These are phyloP conservation scores for Botrytis hyacinthi DNA, from an alignment of 2,329 filamentous ascomycete genomes.

Conservation along the genomic window DNA sequence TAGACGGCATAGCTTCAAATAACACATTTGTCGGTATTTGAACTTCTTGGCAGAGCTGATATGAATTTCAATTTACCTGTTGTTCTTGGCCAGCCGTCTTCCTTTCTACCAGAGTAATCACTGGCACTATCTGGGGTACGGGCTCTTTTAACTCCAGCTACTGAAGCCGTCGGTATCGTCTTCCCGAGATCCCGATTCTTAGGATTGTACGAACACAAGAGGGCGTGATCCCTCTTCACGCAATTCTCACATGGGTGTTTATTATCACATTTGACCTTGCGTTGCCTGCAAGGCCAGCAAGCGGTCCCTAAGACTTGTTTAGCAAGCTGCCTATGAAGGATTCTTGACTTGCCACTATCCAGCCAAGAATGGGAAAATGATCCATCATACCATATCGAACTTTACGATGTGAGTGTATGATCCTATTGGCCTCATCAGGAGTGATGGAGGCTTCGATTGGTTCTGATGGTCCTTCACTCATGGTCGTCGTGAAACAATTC, in stretches of 20 bases:
- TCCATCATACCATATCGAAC: slow-evolving; percentile 60
- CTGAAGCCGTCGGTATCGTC: slow-evolving; percentile 23
- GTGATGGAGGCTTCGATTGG: slow-evolving; percentile 32
- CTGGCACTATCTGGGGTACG: slow-evolving; percentile 36
- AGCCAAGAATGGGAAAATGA: slow-evolving; percentile 15
- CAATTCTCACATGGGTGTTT: slow-evolving; percentile 68
- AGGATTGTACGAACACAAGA: slow-evolving; percentile 66
- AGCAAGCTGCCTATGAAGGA: slow-evolving; percentile 17
- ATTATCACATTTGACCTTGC: slow-evolving; percentile 69
- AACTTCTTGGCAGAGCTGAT: background rate
- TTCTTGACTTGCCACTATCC: slow-evolving; percentile 9
- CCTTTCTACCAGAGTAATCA: slow-evolving; percentile 33
- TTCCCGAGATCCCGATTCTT: slow-evolving; percentile 44
- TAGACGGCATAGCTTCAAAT: background rate
- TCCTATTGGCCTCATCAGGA: slow-evolving; percentile 63
- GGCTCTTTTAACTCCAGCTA: slow-evolving; percentile 32
- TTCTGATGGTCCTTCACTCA: slow-evolving; percentile 29
- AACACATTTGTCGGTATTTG: background rate
- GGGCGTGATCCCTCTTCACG: slow-evolving; percentile 62
- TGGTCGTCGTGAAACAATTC: slow-evolving; percentile 22
- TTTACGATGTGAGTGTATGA: slow-evolving; percentile 68
- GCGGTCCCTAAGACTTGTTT: slow-evolving; percentile 31
- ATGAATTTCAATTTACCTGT: slow-evolving; percentile 31
- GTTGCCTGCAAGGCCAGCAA: slow-evolving; percentile 66
- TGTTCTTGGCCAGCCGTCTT: slow-evolving; percentile 38